Evolutionary conservation across 441 rosid species (phyloP).

Genomic region (Arabidopsis hybrid): DNA sequence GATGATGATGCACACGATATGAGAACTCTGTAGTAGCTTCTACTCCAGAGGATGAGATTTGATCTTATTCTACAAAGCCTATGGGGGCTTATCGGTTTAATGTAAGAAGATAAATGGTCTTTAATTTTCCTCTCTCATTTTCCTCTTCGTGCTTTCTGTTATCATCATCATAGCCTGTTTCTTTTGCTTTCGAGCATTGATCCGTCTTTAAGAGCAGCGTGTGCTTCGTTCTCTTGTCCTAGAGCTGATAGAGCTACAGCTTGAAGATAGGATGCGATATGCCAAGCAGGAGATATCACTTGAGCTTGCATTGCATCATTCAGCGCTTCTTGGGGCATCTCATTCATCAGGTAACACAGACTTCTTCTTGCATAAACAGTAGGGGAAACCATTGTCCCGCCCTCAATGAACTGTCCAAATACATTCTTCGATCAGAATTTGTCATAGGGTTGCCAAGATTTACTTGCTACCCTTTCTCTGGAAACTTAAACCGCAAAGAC

Average conservation of each 20-base stretch:
- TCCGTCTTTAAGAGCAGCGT: slow-evolving; percentile 76
- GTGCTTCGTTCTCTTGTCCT: slow-evolving; percentile 83
- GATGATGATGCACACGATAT: slow-evolving; percentile 34
- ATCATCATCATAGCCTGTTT: slow-evolving; percentile 40
- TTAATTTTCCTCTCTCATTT: slow-evolving; percentile 4
- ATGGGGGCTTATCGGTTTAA: slow-evolving; percentile 2
- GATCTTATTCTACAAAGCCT: slow-evolving; percentile 19
- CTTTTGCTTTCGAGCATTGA: slow-evolving; percentile 67
- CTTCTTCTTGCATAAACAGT: slow-evolving; percentile 85
- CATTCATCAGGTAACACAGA: slow-evolving; percentile 73
- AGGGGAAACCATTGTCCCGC: slow-evolving; percentile 76
- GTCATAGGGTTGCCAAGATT: not conserved
- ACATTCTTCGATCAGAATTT: not conserved
- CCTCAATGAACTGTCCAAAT: slow-evolving; percentile 67
- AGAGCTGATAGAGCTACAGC: slow-evolving; percentile 65
- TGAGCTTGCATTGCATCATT: slow-evolving; percentile 89
- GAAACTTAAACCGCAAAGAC: not conserved
- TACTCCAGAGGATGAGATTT: slow-evolving; percentile 28
- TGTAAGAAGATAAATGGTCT: slow-evolving; percentile 16
- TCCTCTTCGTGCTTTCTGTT: slow-evolving; percentile 10
- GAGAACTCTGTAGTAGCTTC: slow-evolving; percentile 18
- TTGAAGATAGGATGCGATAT: slow-evolving; percentile 86
- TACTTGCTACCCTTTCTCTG: not conserved
- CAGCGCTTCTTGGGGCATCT: slow-evolving; percentile 81
- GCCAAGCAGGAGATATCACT: slow-evolving; percentile 80